Base-by-base conservation (phyloP, 805 yeast genomes). In the Candida morakotiae region DNA sequence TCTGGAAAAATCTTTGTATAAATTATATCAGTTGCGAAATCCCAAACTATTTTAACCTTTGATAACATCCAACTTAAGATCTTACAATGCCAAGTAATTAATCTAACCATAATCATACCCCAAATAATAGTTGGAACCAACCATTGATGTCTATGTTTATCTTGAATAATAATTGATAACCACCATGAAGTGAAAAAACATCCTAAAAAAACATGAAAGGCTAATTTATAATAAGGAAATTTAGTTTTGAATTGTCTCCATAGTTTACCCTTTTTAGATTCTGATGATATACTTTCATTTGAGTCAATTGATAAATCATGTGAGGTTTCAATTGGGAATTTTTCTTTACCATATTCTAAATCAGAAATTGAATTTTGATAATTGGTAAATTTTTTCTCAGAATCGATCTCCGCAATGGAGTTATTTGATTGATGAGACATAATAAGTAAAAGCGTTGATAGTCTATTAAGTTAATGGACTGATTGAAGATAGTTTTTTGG, bases 111-210 rank as follows among this genome's bases (percentile, higher is more conserved):
- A 20, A 75, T 53, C 56, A 66, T 58, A 28, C 69, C 62, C 71
- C 74, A 77, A 31, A 77, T 46, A 15, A 77, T 53, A 3, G 81
- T 75, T 14, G 81, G 82, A 42, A 77, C 73, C 48, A 77, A 67
- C 82, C 82, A 77, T 41, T 65, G 46, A 44, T 57, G 73, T 38
- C 81, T 59, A 31, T 69, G 70, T 42, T 68, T 64, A 5, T 67
- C 49, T 50, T 75, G 81, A 35, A 70, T 71, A 20, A 77, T 37
- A 40, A 77, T 73, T 11, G 78, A 68, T 30, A 76, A 51, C 81
- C 81, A 77, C 77, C 77, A 72, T 9, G 73, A 58, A n/a, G 78
- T 72, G 60, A 73, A 71, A 42, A 72, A 54, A 52, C 44, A 54
- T 22, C 40, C 69, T 57, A 43, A 51, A 36, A 49, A 58, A n/a